Evolutionary conservation across 345 rosid genomes (phyloP), one percentile per base, ranked within the genome.

Genomic region (Hevea brasiliensis): DNA sequence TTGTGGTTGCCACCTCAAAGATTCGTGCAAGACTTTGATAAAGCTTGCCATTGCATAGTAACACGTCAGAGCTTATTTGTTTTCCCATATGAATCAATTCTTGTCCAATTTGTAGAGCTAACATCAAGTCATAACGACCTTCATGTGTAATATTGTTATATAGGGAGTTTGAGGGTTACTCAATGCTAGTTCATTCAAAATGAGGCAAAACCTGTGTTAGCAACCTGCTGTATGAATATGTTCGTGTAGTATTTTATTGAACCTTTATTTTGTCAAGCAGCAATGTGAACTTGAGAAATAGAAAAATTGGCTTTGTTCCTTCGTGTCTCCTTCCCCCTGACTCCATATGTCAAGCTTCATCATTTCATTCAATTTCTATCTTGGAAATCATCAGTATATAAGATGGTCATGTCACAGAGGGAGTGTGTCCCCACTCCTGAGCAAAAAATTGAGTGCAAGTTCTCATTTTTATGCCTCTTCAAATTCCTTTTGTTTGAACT

Each of bases 21-120:
- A 32, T 32, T 32, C 37, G 57, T 24, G 23, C 24, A 81, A 65
- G 61, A 67, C 77, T 58, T 79, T 51, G 71, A 62, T 77, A 54
- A 4, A 54, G 61, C 81, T 74, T 13, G 51, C 58, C 48, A 61
- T 65, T 74, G 80, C 81, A 73, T 40, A 41, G 58, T 59, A 61
- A 58, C 72, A 68, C 70, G 59, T 65, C 35, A 77, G 79, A 71
- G 83, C 83, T 81, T 75, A 77, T 82, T 75, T 67, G 23, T 71
- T 76, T 32, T 72, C 63, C 72, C 73, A 66, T 66, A 50, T 66
- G 32, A 76, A 50, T 81, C 61, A 50, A 62, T 62, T 60, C 77
- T 76, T 63, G 12, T 64, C 72, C 63, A 42, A 42, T 76, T 75
- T 62, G 32, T 71, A 79, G 65, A 72, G 71, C 88, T 79, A 77